Evolutionary conservation across 1,139 yeast species (phyloP).

Genomic region (Diutina sp.): DNA sequence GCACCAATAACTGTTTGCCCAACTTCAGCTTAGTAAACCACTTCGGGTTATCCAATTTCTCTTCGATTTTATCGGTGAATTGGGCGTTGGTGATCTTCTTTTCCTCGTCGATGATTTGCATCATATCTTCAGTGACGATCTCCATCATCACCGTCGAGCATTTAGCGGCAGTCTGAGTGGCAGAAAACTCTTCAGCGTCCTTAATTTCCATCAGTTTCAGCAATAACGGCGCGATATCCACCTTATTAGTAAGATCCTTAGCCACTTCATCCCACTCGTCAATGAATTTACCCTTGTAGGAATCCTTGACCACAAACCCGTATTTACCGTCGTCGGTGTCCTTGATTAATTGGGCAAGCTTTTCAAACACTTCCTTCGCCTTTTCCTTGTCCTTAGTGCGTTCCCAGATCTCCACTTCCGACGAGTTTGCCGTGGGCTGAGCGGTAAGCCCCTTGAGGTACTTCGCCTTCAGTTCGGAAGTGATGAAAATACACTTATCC

Average conservation of each 20-base stretch:
- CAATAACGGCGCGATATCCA: slow-evolving; percentile 48
- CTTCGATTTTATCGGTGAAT: slow-evolving; percentile 67
- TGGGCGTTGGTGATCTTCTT: slow-evolving; percentile 59
- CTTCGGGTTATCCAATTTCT: slow-evolving; percentile 64
- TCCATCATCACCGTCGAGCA: slow-evolving; percentile 76
- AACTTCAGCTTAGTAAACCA: slow-evolving; percentile 53
- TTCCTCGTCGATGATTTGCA: slow-evolving; percentile 79
- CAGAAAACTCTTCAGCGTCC: slow-evolving; percentile 65
- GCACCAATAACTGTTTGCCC: slow-evolving; percentile 40
- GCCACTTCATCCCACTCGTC: slow-evolving; percentile 65
- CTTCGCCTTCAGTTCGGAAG: slow-evolving; percentile 82
- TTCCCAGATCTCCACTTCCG: slow-evolving; percentile 54
- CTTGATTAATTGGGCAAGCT: slow-evolving; percentile 40
- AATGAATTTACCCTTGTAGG: slow-evolving; percentile 70
- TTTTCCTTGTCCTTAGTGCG: slow-evolving; percentile 76
- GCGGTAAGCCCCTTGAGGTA: slow-evolving; percentile 46
- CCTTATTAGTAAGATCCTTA: slow-evolving; percentile 27
- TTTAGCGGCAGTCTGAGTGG: slow-evolving; percentile 60
- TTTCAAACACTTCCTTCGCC: slow-evolving; percentile 51
- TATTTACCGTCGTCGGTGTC: slow-evolving; percentile 23
- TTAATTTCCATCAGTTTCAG: slow-evolving; percentile 52
- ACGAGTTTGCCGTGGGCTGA: slow-evolving; percentile 23
- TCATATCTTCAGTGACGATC: slow-evolving; percentile 79
- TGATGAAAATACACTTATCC: slow-evolving; percentile 51
- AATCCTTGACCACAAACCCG: slow-evolving; percentile 62